Evolutionary conservation across 129 eudicot species (phyloP).

Genomic region (Helianthus tuberosus): DNA sequence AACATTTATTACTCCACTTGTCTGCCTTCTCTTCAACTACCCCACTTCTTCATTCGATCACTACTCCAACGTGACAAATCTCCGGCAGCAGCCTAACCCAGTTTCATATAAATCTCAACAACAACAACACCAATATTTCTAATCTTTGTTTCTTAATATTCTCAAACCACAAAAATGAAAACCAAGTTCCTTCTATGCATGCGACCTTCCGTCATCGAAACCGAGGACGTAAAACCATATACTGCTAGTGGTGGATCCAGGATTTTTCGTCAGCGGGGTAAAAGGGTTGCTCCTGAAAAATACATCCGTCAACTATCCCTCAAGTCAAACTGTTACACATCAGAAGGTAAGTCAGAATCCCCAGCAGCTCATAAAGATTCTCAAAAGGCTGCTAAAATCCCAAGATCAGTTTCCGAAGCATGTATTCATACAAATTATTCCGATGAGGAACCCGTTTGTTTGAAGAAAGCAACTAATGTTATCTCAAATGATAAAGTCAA

Average conservation of each 20-base stretch:
- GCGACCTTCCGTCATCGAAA: slow-evolving; percentile 36
- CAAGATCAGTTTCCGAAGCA: slow-evolving; percentile 17
- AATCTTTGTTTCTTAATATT: neutral
- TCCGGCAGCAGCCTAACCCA: neutral
- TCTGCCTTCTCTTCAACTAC: neutral
- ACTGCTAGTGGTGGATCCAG: neutral
- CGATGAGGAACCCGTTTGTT: slow-evolving; percentile 4
- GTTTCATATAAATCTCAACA: too few species aligned
- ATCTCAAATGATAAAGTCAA: slow-evolving; percentile 15
- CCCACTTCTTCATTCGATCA: neutral
- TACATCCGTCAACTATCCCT: slow-evolving; percentile 27
- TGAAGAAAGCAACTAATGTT: neutral
- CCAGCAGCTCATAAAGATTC: too few species aligned
- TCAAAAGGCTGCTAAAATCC: neutral
- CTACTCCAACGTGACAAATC: neutral
- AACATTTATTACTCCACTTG: slow-evolving; percentile 30
- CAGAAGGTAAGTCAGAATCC: slow-evolving; percentile 26
- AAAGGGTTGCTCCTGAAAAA: slow-evolving; percentile 27
- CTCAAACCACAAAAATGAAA: slow-evolving; percentile 28
- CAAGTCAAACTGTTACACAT: slow-evolving; percentile 13
- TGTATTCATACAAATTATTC: neutral
- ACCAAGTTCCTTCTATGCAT: slow-evolving; percentile 45
- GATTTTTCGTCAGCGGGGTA: neutral
- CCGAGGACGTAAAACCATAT: slow-evolving; percentile 21
- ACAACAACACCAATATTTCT: neutral